Evolutionary conservation across 2,329 filamentous ascomycete species (phyloP), one percentile per base, ranked within the genome.

Genomic region (Alternaria solani): DNA sequence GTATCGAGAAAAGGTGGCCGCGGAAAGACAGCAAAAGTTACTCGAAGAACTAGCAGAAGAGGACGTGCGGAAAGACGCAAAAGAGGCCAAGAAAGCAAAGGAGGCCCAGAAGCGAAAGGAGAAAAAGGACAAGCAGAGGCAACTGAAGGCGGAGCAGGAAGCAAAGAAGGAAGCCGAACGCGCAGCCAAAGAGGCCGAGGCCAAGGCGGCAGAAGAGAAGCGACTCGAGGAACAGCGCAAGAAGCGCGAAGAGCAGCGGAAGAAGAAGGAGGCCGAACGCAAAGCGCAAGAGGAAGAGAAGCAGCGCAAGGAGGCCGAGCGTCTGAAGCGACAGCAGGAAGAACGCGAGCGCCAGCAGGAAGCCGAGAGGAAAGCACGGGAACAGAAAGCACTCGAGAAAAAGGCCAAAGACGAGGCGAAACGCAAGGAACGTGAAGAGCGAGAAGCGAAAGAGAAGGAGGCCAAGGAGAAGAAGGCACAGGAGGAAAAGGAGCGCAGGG

Each of bases 1-100:
- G n/a, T 99, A 99, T 81, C 91, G 93, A 78, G 94, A 98, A 81
- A 97, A 97, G 78, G 94, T 99, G 3, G 93, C 95, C 18, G 89
- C 90, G 70, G 94, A 99, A 81, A 91, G 95, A 28, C 94, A 97
- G 75, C 86, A 91, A 73, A 93, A 93, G 77, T 88, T 99, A 23
- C 85, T 99, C 26, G 91, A 97, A 76, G 95, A 99, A 78, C 84
- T 97, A 3, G 89, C 94, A 67, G 92, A 96, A 75, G 95, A 99
- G 77, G 87, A 88, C 64, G 88, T 88, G 56, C 87, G 89, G 51
- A 89, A 91, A 63, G 87, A 89, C 52, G 87, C 94, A 77, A 90
- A 91, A 64, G 94, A 95, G 76, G 93, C 92, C 20, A 97, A 97
- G 82, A 97, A 94, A 79, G 91, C 93, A 48, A 93, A 93, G 74